phyloP scores from a whole-genome alignment of 1,284 basidiomycete species.

The Ganoderma multipileum region DNA sequence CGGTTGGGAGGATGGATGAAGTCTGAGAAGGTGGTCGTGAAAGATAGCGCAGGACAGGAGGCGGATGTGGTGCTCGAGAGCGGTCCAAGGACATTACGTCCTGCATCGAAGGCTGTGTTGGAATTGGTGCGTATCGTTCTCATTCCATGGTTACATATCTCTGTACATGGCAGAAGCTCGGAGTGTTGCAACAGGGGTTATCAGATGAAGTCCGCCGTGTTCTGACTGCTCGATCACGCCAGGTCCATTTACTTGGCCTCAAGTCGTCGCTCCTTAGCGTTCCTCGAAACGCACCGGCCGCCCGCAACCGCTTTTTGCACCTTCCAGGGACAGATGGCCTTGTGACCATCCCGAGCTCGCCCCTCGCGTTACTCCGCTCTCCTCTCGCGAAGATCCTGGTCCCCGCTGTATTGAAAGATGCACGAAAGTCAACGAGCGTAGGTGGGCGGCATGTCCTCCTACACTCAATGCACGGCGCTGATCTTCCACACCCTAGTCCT shows the following conservation, averaged over 20 bases:
- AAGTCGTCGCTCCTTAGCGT: conserved; percentile 66
- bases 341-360: conserved; percentile 52
- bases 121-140: conserved; percentile 74
- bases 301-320: conserved; percentile 77
- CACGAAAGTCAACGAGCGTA: conserved; percentile 44
- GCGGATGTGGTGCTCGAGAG: conserved; percentile 72
- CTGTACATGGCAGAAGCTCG: background rate
- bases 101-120: conserved; percentile 74
- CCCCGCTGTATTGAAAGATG: conserved; percentile 63
- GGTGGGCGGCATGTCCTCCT: conserved; percentile 1
- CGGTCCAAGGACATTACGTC: conserved; percentile 85
- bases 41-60: conserved; percentile 44
- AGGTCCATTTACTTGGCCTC: conserved; percentile 81
- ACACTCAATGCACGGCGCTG: background rate
- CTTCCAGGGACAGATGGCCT: conserved; percentile 59
- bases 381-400: conserved; percentile 61
- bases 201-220: background rate
- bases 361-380: conserved; percentile 49
- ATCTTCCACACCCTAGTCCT: conserved; percentile 4
- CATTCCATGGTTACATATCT: background rate
- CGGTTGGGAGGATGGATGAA: conserved; percentile 87
- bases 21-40: conserved; percentile 62
- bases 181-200: background rate
- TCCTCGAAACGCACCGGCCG: conserved; percentile 70
- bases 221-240: conserved; percentile 18